Evolutionary conservation across 1,139 yeast species (phyloP), one percentile per base, ranked within the genome.

Genomic region (Suhomyces wounanorum): DNA sequence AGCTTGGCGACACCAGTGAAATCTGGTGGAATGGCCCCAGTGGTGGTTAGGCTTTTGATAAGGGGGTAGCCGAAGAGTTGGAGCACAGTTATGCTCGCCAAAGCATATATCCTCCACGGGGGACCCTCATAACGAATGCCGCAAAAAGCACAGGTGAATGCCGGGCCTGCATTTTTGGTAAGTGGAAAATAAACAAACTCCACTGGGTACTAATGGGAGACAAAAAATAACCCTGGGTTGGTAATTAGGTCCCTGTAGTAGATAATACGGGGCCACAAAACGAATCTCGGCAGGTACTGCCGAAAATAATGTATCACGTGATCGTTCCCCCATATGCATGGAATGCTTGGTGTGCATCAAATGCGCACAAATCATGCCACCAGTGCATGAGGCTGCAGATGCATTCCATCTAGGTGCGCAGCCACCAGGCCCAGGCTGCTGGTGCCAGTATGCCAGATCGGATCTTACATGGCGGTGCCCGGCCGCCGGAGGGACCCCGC

Each of bases 311-410:
- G 3, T 3, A n/a, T 28, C 46, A 37, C 37, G 46, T 44, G 42
- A 25, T 18, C 17, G 13, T 8, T 23, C 13, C 10, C 14, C 11
- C 14, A 14, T 26, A 40, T 40, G 47, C 47, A 44, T 31, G 28
- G 47, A 37, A 38, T 40, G 42, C 21, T 31, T 16, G 26, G 18
- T 30, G 23, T 17, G 40, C 40, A 30, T 35, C 37, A 30, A 30
- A 6, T 28, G 43, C 33, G 40, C 17, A 44, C 18, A 39, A 44
- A 31, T 44, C 47, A 39, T 44, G 42, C 47, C 47, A 44, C 39
- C 39, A n/a, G 30, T 44, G 43, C 47, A 44, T 17, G 35, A 13
- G 14, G 7, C 21, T 38, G 17, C 30, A 25, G 42, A 8, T 26
- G 18, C 42, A 40, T 26, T 25, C 31, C 18, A 8, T 26, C 42